Base-by-base conservation (phyloP, 2,329 filamentous ascomycete genomes). In the Fusarium xyrophilum region DNA sequence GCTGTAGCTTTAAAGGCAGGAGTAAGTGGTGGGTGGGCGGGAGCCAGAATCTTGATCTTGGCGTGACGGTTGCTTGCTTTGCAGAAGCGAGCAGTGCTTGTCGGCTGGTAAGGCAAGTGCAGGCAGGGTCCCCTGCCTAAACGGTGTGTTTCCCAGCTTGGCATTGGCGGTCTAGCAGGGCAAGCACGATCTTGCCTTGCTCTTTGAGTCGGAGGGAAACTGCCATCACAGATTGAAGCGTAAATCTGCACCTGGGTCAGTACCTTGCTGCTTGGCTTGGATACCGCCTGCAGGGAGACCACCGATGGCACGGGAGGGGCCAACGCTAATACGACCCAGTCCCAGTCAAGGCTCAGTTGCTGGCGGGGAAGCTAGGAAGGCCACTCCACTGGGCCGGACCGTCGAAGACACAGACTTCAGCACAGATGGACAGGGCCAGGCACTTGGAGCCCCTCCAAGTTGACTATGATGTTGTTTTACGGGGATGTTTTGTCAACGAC, bases 1-100 rank as follows among this genome's bases (percentile, higher is more conserved):
- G 67, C 61, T 54, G 59, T 64, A 43, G 67, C 63, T 74, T 74
- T 74, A 74, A 55, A 70, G 65, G 60, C 56, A 59, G 67, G 72
- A 65, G 63, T 60, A 62, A 65, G 57, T 60, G 43, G 55, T 39
- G 25, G 23, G 36, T 36, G 47, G 55, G 59, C 55, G 50, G 54
- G 54, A 67, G 61, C 56, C 56, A 64, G 55, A 68, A 63, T 65
- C 55, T 65, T 72, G 68, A 60, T 65, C 60, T 65, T 65, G 60
- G 60, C 53, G 63, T 58, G 64, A 59, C 60, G 55, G 59, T 57
- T 63, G 69, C 56, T 62, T 68, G 60, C 70, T 64, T 61, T 57
- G 32, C 63, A 66, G 57, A 50, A 42, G 57, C 59, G 33, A 60
- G 46, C 54, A 64, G 53, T 69, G 63, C 58, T 46, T 55, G 65